Conservation (phyloP, 176 grass and related monocot genomes). For the Urochloa ruziziensis region DNA sequence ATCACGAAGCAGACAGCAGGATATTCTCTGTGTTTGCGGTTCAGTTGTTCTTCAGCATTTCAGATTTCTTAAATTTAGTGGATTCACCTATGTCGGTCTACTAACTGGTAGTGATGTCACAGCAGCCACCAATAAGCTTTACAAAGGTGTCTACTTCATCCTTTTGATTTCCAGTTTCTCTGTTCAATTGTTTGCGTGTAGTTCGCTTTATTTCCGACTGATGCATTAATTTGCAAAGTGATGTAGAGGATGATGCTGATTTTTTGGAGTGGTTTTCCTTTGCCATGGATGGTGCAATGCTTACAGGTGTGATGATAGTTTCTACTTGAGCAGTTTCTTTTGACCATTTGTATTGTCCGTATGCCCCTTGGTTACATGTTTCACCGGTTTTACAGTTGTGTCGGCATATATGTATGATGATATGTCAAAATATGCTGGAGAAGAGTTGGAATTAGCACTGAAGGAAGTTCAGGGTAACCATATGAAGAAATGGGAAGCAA, state of each 20-base stretch:
- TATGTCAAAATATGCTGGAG: slow-evolving; percentile 49
- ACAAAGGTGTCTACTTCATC: slow-evolving; percentile 51
- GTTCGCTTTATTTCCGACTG: slow-evolving; percentile 33
- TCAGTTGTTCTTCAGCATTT: slow-evolving; percentile 57
- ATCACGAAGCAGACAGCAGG: slow-evolving; percentile 48
- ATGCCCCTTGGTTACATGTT: slow-evolving; percentile 20
- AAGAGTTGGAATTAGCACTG: slow-evolving; percentile 51
- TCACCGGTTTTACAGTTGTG: slow-evolving; percentile 49
- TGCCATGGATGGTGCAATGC: slow-evolving; percentile 61
- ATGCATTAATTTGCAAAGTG: slow-evolving; percentile 47
- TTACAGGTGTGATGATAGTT: slow-evolving; percentile 65
- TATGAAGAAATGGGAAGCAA: slow-evolving; percentile 62
- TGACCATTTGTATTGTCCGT: neutral
- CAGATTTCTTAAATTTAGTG: slow-evolving; percentile 63
- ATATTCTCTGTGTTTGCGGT: slow-evolving; percentile 49
- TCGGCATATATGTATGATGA: slow-evolving; percentile 60
- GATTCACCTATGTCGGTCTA: slow-evolving; percentile 66
- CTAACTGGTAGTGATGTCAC: slow-evolving; percentile 69
- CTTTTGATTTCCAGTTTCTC: slow-evolving; percentile 16
- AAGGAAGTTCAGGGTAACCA: slow-evolving; percentile 49
- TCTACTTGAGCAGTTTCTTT: slow-evolving; percentile 1
- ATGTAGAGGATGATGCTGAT: slow-evolving; percentile 59
- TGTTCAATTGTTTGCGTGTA: neutral
- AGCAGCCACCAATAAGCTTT: slow-evolving; percentile 49
- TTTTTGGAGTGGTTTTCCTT: slow-evolving; percentile 53